A percentile compares a stretch with the other conserved stretches of the same genome.
Evolutionary conservation across 2,329 filamentous ascomycete species (phyloP).

Genomic region (Fusarium sp.): DNA sequence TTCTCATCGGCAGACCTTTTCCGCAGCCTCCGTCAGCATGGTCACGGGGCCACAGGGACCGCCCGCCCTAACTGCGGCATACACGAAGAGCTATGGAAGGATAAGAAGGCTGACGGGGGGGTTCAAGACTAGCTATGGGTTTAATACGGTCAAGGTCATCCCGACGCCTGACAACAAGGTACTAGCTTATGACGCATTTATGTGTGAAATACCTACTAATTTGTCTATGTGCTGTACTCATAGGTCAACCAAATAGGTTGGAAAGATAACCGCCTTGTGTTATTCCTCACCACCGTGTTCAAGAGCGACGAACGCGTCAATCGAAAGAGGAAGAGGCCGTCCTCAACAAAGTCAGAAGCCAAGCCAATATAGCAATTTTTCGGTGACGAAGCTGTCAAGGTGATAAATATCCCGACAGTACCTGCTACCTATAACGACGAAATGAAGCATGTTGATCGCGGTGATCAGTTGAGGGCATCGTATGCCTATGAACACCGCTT

Average conservation of each 20-base stretch:
- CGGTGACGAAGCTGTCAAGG: not conserved
- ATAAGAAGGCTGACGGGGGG: too few relatives aligned
- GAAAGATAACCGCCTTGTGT: constrained; percentile 27
- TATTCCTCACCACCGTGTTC: not conserved
- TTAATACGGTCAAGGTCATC: too few relatives aligned
- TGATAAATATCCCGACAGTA: not conserved
- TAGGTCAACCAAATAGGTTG: constrained; percentile 21
- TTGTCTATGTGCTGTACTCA: too few relatives aligned
- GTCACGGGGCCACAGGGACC: constrained; percentile 24
- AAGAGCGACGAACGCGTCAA: not conserved
- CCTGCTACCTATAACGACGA: not conserved
- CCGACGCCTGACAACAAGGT: too few relatives aligned
- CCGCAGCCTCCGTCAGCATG: not conserved
- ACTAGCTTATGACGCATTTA: too few relatives aligned
- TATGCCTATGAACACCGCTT: not conserved
- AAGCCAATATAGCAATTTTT: not conserved
- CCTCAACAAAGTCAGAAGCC: not conserved
- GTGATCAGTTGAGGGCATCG: not conserved
- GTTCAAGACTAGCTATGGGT: too few relatives aligned
- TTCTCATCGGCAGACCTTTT: constrained; percentile 22
- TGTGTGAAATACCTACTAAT: too few relatives aligned
- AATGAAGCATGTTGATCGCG: not conserved
- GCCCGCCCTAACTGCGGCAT: constrained; percentile 24
- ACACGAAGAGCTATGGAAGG: not conserved
- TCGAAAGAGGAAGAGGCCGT: not conserved